phyloP scores from a whole-genome alignment of 208 protist genomes.

The Wallacemonas collosoma region DNA sequence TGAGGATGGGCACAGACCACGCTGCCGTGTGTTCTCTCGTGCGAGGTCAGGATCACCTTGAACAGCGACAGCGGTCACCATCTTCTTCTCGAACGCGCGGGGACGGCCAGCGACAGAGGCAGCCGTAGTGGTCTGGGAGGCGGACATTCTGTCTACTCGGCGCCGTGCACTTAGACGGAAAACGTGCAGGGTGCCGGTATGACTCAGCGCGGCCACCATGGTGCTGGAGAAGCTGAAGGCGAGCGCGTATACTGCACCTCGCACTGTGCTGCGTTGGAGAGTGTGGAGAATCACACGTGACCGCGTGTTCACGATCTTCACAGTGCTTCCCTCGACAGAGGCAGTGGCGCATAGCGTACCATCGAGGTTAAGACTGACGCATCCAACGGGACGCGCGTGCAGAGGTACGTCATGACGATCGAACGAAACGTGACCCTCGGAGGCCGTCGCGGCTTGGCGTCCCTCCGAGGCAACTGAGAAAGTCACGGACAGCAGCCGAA shows the following conservation, averaged over 20 bases:
- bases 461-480: not conserved
- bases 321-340: constrained; percentile 59
- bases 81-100: constrained; percentile 10
- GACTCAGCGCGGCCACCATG: constrained; percentile 51
- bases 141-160: not conserved
- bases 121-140: not conserved
- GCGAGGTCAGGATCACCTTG: not conserved
- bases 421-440: constrained; percentile 1
- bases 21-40: not conserved
- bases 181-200: constrained; percentile 61
- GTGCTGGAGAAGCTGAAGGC: constrained; percentile 41
- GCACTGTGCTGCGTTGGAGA: constrained; percentile 46
- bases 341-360: constrained; percentile 50
- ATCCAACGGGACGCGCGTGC: constrained; percentile 38
- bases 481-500: not conserved
- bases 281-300: constrained; percentile 36
- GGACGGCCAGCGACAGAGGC: not conserved
- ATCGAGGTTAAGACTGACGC: constrained; percentile 35
- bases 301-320: constrained; percentile 62
- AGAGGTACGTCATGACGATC: constrained; percentile 31
- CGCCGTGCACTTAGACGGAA: constrained; percentile 32
- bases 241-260: constrained; percentile 47
- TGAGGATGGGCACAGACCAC: not conserved
- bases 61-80: not conserved
- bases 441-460: not conserved